A percentile compares a stretch with the other conserved stretches of the same genome.
These are phyloP conservation scores for Deinandra increscens DNA, from an alignment of 129 eudicot genomes.

Conservation along the genomic window DNA sequence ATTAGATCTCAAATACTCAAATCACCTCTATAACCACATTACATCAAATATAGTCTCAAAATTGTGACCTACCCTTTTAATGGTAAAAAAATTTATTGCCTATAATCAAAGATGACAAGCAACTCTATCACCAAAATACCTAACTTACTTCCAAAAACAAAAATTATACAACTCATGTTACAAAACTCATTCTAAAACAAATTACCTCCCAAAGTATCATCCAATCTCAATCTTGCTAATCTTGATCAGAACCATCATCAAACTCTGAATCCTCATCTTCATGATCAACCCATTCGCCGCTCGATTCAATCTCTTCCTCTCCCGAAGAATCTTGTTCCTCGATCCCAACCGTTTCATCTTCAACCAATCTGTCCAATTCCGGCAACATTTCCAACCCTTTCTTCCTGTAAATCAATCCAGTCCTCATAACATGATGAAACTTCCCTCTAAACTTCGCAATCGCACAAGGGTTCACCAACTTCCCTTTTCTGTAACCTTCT, in stretches of 20 bases:
- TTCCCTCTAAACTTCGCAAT: conserved; percentile 69
- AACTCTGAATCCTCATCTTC: conserved; percentile 38
- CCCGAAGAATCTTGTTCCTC: conserved; percentile 37
- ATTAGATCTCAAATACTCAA: conserved; percentile 1
- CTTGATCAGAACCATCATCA: conserved; percentile 41
- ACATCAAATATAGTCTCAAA: neutral
- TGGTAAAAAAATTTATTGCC: neutral
- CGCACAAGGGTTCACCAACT: conserved; percentile 53
- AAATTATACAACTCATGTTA: conserved; percentile 11
- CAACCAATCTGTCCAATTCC: conserved; percentile 46
- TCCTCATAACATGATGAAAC: conserved; percentile 80
- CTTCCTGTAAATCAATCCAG: conserved; percentile 68
- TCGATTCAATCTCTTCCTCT: conserved; percentile 58
- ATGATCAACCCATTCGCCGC: conserved; percentile 57
- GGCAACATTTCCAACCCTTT: conserved; percentile 64
- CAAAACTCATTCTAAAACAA: neutral
- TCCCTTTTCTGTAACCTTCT: conserved; percentile 82
- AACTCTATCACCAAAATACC: conserved; percentile 8
- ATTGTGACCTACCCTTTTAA: neutral
- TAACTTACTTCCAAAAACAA: neutral
- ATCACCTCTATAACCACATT: conserved; percentile 7
- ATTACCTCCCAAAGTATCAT: conserved; percentile 2
- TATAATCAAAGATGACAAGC: conserved; percentile 12
- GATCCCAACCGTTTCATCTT: conserved; percentile 23
- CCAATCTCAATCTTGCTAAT: conserved; percentile 28